These are phyloP conservation scores for Trypanosoma scelopori DNA, from an alignment of 208 protist genomes.

Conservation along the genomic window DNA sequence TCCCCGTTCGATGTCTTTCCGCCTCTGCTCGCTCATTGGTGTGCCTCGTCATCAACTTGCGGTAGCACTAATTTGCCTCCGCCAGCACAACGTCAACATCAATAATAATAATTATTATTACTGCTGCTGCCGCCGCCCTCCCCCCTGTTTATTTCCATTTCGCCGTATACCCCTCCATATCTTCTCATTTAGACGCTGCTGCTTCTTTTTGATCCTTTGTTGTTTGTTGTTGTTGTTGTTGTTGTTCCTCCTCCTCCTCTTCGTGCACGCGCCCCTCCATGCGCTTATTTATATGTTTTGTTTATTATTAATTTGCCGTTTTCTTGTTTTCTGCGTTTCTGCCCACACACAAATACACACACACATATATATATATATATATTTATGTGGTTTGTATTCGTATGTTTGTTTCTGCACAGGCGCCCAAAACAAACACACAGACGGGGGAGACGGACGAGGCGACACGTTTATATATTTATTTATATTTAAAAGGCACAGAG, in stretches of 20 bases:
- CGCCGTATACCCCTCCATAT: constrained; percentile 1
- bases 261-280: constrained; percentile 4
- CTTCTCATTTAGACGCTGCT: constrained; percentile 14
- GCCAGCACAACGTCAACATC: too few species aligned
- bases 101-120: too few species aligned
- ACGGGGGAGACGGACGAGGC: neutral
- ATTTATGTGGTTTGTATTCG: too few species aligned
- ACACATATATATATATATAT: too few species aligned
- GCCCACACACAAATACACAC: constrained; percentile 10
- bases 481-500: too few species aligned
- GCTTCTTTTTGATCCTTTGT: constrained; percentile 24
- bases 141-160: constrained; percentile 16
- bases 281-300: neutral
- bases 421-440: neutral
- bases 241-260: constrained; percentile 13
- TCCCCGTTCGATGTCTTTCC: too few species aligned
- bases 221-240: constrained; percentile 19
- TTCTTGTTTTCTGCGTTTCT: constrained; percentile 20
- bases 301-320: constrained; percentile 21
- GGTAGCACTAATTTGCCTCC: too few species aligned
- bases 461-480: too few species aligned
- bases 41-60: too few species aligned
- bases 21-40: too few species aligned
- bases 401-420: constrained; percentile 4
- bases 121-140: neutral